Conservation (phyloP, 2,329 filamentous ascomycete genomes). For the Aspergillus brasiliensis region DNA sequence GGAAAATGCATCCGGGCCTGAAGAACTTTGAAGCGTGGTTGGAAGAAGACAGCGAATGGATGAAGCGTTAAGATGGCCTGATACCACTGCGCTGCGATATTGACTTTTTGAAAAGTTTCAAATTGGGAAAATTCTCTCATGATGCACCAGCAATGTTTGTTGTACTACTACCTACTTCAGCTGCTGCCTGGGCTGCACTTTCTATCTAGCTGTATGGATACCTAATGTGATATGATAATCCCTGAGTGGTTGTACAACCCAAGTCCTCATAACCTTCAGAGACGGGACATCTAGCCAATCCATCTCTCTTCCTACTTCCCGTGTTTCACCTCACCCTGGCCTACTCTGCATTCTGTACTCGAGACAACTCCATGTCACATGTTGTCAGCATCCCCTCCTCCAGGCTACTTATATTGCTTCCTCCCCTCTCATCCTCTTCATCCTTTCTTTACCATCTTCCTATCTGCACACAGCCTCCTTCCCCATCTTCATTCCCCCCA, state of each 20-base stretch:
- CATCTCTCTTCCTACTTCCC: background rate
- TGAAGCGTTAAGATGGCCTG: background rate
- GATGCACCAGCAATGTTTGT: background rate
- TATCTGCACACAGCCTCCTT: too few relatives aligned
- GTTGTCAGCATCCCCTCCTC: background rate
- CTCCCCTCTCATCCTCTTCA: too few relatives aligned
- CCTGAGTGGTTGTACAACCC: background rate
- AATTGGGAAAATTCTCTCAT: background rate
- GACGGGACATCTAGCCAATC: background rate
- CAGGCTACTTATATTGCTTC: too few relatives aligned
- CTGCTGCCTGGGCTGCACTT: background rate
- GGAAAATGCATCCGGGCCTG: conserved; percentile 48
- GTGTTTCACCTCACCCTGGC: background rate
- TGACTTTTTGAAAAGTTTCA: background rate
- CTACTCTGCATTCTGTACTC: background rate
- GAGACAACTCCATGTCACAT: background rate
- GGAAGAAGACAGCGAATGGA: conserved; percentile 45
- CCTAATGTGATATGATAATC: background rate
- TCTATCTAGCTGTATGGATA: background rate
- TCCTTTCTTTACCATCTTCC: too few relatives aligned
- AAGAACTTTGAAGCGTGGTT: conserved; percentile 54
- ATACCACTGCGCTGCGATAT: too few relatives aligned
- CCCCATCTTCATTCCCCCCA: too few relatives aligned
- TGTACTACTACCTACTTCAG: background rate
- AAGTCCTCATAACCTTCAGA: background rate